Evolutionary conservation across 345 rosid species (phyloP), one percentile per base, ranked within the genome.

Genomic region (Raphanus raphanistrum): DNA sequence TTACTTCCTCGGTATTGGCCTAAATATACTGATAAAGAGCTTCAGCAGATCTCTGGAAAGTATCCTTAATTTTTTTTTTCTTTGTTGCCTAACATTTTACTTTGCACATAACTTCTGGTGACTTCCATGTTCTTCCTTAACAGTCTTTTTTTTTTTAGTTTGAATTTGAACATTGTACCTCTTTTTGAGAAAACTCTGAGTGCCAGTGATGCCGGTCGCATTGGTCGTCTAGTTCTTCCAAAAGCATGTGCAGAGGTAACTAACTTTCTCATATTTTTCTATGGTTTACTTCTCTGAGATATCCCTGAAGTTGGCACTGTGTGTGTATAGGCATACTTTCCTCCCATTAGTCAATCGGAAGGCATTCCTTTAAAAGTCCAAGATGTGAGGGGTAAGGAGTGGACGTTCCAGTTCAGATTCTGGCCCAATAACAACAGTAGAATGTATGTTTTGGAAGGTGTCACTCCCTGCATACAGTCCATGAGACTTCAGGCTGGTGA

Each of bases 381-480:
- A 86, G 97, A 94, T 72, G 86, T 89, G 63, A 92, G 80, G 81
- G 97, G 97, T 48, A 89, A 87, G 82, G 97, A 94, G 81, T 94
- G 98, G 98, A 87, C 89, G 4, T 94, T 94, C 63, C 98, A 94
- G 86, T 94, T 94, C 87, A 90, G 98, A 81, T 94, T 88, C 88
- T 94, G 98, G 98, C 98, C 98, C 57, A 94, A 94, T 82, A 94
- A 94, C 90, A 94, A 94, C 61, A 94, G 98, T 77, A 89, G 98
- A 83, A 94, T 94, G 97, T 94, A 92, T 85, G 98, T 92, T 62
- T 85, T 94, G 78, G 98, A 94, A 79, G 98, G 98, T 79, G 98
- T 94, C 67, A 94, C 97, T 70, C 98, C 98, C 74, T 94, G 98
- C 87, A 94, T 94, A 77, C 97, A 94, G 75, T 86, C 96, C 63